These are phyloP conservation scores for Aspergillus puulaauensis DNA, from an alignment of 2,329 filamentous ascomycete species.

Conservation along the genomic window DNA sequence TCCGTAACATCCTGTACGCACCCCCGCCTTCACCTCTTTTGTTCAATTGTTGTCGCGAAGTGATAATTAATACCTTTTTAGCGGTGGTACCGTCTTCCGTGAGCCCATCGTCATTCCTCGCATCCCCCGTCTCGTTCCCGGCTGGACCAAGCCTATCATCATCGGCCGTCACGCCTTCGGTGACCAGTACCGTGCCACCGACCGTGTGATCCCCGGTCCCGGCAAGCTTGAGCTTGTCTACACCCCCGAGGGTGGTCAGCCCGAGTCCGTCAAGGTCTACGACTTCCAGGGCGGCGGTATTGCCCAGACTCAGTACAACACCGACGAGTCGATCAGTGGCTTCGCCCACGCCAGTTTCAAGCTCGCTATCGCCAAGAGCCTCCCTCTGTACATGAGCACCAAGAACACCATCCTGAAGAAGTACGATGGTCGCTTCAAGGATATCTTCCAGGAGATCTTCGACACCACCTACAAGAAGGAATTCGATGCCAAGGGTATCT, in stretches of 20 bases:
- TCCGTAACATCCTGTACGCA: slow-evolving; percentile 61
- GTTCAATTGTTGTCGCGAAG: background rate
- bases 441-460: slow-evolving; percentile 98
- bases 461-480: slow-evolving; percentile 80
- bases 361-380: slow-evolving; percentile 79
- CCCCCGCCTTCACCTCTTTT: background rate
- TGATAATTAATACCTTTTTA: slow-evolving; percentile 27
- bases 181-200: slow-evolving; percentile 97
- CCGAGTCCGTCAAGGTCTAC: slow-evolving; percentile 85
- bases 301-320: slow-evolving; percentile 97
- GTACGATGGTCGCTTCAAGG: slow-evolving; percentile 98
- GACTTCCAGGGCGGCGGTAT: slow-evolving; percentile 85
- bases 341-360: slow-evolving; percentile 98
- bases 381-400: slow-evolving; percentile 99
- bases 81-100: slow-evolving; percentile 95
- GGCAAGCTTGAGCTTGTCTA: slow-evolving; percentile 94
- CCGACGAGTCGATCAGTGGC: slow-evolving; percentile 87
- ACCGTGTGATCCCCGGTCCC: slow-evolving; percentile 75
- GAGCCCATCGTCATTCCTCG: slow-evolving; percentile 95
- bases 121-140: slow-evolving; percentile 88
- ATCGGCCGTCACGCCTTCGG: slow-evolving; percentile 98
- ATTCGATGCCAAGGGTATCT: slow-evolving; percentile 90
- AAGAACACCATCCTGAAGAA: slow-evolving; percentile 99
- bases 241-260: slow-evolving; percentile 75
- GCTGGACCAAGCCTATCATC: slow-evolving; percentile 99